Base-by-base conservation (phyloP, 345 rosid genomes). In the Physaria fendleri region DNA sequence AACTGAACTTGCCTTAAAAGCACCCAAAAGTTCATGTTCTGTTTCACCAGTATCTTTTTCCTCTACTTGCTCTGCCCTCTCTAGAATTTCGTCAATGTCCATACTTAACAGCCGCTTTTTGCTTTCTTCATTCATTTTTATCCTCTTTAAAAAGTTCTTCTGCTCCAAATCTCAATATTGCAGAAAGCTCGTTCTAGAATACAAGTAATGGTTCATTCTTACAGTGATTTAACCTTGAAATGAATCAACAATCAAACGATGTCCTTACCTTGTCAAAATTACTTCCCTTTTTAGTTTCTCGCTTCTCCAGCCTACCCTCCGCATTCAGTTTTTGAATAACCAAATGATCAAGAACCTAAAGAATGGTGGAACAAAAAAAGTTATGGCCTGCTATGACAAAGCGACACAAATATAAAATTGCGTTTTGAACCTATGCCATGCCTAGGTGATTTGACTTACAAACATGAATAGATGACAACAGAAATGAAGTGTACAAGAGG, bases 131-230 rank as follows among this genome's bases (percentile, higher is more conserved):
- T 94, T 94, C 99, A 70, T 79, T 94, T 76, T 72, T 87, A 17
- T 94, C 97, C 59, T 90, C 99, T 78, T 94, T 94, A 67, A 90
- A 90, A 60, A 94, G 87, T 44, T 94, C 99, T 81, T 94, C 99
- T 1, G 99, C 97, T 40, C 97, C 99, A 74, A 94, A 94, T 76
- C 99, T 87, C 59, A 94, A 76, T 69, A 94, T 94, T 68, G 97
- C 93, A 42, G 99, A 94, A 38, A 94, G 82, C 79, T 94, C 99
- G 53, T 94, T 94, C 99, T 94, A 65, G 20, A 28, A 69, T 28
- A 67, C 28, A 62, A 38, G 22, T 14, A 40, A 50, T 16, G 17
- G 9, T 34, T 15, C 29, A 6, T 45, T 23, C 47, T 48, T 30
- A 24, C 10, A 25, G 32, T 48, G 14, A 27, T 24, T 10, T 30